Percentiles rank a stretch among this genome's conserved stretches.
These are phyloP conservation scores for Hanseniaspora meyeri DNA, from an alignment of 805 yeast genomes.

Conservation along the genomic window DNA sequence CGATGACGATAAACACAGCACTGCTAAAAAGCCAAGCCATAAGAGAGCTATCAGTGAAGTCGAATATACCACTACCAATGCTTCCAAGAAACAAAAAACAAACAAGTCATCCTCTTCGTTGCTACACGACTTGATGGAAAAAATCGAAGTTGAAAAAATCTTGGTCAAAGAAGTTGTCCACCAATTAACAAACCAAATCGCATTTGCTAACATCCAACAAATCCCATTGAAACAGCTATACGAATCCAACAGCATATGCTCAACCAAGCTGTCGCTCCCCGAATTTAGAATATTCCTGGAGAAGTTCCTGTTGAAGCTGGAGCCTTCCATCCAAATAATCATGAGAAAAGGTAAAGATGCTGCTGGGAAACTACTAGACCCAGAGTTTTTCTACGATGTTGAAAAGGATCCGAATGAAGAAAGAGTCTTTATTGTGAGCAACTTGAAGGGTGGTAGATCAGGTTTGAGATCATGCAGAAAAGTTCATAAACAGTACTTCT, in stretches of 20 bases:
- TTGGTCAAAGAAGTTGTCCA: slow-evolving; percentile 45
- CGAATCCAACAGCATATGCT: slow-evolving; percentile 46
- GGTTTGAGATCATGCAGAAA: slow-evolving; percentile 83
- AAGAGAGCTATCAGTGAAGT: slow-evolving; percentile 20
- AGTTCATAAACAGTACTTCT: slow-evolving; percentile 67
- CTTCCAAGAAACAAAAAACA: slow-evolving; percentile 4
- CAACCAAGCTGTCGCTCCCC: slow-evolving; percentile 21
- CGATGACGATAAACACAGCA: not conserved
- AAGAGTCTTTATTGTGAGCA: slow-evolving; percentile 57
- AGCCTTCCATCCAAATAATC: slow-evolving; percentile 71
- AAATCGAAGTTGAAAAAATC: slow-evolving; percentile 23
- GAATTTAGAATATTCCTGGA: slow-evolving; percentile 36
- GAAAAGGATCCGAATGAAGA: slow-evolving; percentile 66
- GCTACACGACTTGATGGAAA: slow-evolving; percentile 21
- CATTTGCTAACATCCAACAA: slow-evolving; percentile 77
- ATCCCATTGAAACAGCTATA: slow-evolving; percentile 69
- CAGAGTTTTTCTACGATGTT: slow-evolving; percentile 81
- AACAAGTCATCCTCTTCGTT: slow-evolving; percentile 18
- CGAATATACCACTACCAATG: not conserved
- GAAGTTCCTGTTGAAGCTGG: slow-evolving; percentile 17
- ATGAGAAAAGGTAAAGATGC: slow-evolving; percentile 89
- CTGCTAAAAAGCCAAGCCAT: slow-evolving; percentile 9
- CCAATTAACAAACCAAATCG: slow-evolving; percentile 68
- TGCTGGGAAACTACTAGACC: slow-evolving; percentile 86
- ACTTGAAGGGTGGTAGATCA: slow-evolving; percentile 63